Evolutionary conservation across 345 rosid genomes (phyloP), one percentile per base, ranked within the genome.

Genomic region (Salix purpurea): DNA sequence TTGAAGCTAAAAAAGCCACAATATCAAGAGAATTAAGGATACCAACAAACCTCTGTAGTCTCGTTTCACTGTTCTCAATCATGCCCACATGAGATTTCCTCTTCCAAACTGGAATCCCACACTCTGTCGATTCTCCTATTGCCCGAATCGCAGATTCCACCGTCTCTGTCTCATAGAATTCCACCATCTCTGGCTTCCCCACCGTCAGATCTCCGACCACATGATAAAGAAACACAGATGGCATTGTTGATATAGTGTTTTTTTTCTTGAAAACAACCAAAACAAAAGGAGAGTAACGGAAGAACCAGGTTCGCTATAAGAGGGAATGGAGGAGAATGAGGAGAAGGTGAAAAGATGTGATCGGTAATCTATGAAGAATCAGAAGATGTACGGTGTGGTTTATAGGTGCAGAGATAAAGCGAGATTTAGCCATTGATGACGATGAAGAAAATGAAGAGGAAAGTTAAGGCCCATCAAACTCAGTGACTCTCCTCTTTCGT

Each of bases 191-290:
- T 24, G 98, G 99, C 88, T 96, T 96, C 75, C 98, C 99, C 76
- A 96, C 98, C 32, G 98, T 96, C 78, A 96, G 92, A 91, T 96
- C 99, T 14, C 99, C 99, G 48, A 92, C 98, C 67, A 93, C 97
- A 72, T 96, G 99, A 67, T 96, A 89, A 56, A 96, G 67, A 65
- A 96, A 92, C 78, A 96, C 95, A 7, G 98, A 96, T 5, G 94
- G 97, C 98, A 96, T 92, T 12, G 32, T 8, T n/a, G 13, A n/a
- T 21, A 21, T 56, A 9, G 1, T 3, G 12, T 56, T 46, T 12
- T 46, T 46, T 46, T 12, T 56, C 23, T 9, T 21, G 10, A 69
- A 76, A 78, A 1, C n/a, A 24, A n/a, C 44, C 24, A 67, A 67
- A 9, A 36, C 7, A 13, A 67, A 3, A 23, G 23, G 82, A 9